A percentile compares a stretch with the other conserved stretches of the same genome.
phyloP scores from a whole-genome alignment of 2,329 filamentous ascomycete species.

The Pestalotiopsis sp. region DNA sequence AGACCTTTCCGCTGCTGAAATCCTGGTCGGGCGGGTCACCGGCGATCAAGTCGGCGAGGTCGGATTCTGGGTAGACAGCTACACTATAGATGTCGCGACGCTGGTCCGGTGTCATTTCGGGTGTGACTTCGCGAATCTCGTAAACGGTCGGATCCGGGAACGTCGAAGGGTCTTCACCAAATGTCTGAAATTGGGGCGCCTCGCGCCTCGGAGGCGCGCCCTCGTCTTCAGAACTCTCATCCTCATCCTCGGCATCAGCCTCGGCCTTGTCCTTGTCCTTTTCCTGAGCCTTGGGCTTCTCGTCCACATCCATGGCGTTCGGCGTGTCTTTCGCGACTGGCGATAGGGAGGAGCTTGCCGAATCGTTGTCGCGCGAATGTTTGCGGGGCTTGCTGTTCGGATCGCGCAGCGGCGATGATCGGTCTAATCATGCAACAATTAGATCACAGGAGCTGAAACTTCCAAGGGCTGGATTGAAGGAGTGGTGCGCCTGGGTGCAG shows the following conservation, averaged over 20 bases:
- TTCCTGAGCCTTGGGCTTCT: slow-evolving; percentile 47
- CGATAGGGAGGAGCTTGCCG: slow-evolving; percentile 62
- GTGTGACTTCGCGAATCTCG: slow-evolving; percentile 77
- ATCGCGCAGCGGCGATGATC: slow-evolving; percentile 57
- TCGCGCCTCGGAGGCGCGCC: slow-evolving; percentile 64
- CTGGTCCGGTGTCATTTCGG: slow-evolving; percentile 81
- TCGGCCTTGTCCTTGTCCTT: slow-evolving; percentile 49
- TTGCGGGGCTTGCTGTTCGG: slow-evolving; percentile 50
- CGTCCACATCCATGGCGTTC: slow-evolving; percentile 61
- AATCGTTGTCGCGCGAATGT: slow-evolving; percentile 54
- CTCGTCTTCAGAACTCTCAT: slow-evolving; percentile 61
- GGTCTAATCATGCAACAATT: slow-evolving; percentile 39
- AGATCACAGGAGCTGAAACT: background rate
- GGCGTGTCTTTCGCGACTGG: slow-evolving; percentile 55
- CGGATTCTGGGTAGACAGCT: slow-evolving; percentile 76
- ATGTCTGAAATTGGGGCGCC: slow-evolving; percentile 80
- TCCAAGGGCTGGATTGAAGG: background rate
- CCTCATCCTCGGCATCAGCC: slow-evolving; percentile 23
- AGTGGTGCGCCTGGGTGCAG: background rate
- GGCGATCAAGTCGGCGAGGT: slow-evolving; percentile 83
- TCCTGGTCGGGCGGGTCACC: slow-evolving; percentile 92
- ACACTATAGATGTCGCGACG: slow-evolving; percentile 89
- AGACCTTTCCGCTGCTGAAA: slow-evolving; percentile 91
- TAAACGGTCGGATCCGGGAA: slow-evolving; percentile 93
- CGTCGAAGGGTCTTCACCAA: slow-evolving; percentile 89